phyloP scores from a whole-genome alignment of 352 stramenopile genomes.

The Globisporangium echinulatum region DNA sequence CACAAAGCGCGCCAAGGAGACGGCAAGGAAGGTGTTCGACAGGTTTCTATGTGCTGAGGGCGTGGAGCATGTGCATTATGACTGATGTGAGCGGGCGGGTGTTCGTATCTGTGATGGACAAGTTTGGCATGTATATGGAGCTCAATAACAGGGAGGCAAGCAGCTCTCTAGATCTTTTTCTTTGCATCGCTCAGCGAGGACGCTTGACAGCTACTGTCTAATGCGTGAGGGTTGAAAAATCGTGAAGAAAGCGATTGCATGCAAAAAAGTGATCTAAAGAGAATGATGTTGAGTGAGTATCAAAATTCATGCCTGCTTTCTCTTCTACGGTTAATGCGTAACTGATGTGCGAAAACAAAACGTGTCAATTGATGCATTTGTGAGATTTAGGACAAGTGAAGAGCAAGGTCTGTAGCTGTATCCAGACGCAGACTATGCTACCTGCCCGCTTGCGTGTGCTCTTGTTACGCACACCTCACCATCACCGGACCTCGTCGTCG shows the following conservation, averaged over 20 bases:
- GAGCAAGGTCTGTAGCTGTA: background rate
- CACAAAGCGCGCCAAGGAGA: background rate
- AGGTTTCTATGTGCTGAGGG: background rate
- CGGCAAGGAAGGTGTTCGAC: background rate
- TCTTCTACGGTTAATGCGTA: background rate
- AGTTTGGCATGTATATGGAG: background rate
- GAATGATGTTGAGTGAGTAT: background rate
- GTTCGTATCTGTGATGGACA: background rate
- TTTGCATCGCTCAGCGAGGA: background rate
- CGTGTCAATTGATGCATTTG: background rate
- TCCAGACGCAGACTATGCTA: conserved; percentile 37
- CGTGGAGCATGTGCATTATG: background rate
- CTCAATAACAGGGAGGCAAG: background rate
- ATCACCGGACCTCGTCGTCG: background rate
- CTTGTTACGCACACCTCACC: background rate
- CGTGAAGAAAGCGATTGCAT: background rate
- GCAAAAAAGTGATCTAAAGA: background rate
- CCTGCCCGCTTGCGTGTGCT: background rate
- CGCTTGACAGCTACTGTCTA: background rate
- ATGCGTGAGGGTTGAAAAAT: background rate
- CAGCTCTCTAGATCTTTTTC: background rate
- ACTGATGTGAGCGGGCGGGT: background rate
- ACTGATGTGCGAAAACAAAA: background rate
- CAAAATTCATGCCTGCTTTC: background rate
- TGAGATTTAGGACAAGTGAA: background rate